Evolutionary conservation across 768 basidiomycete genomes (phyloP).

Genomic region (Hygrophorus russula): DNA sequence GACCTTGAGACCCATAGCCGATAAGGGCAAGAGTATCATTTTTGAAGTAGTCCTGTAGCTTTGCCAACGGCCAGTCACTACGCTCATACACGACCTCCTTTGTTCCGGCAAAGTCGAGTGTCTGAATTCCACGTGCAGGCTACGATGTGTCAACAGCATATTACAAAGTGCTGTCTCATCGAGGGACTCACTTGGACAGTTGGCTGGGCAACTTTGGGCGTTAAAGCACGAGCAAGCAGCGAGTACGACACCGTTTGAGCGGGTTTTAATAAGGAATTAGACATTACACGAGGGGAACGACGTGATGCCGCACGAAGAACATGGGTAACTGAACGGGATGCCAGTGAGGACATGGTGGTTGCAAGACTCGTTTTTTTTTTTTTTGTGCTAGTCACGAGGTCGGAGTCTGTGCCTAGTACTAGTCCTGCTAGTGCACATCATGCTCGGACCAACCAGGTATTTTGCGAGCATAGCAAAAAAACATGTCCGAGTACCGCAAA

Average conservation of each 20-base stretch:
- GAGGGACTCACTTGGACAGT: slow-evolving; percentile 21
- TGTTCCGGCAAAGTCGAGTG: slow-evolving; percentile 92
- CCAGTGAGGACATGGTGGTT: slow-evolving; percentile 52
- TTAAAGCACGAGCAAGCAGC: slow-evolving; percentile 41
- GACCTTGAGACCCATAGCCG: slow-evolving; percentile 97
- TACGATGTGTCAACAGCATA: slow-evolving; percentile 12
- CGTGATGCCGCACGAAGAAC: slow-evolving; percentile 56
- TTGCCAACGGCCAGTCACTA: slow-evolving; percentile 94
- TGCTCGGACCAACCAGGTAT: slow-evolving; percentile 9
- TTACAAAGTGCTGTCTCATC: neutral
- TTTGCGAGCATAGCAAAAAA: slow-evolving; percentile 14
- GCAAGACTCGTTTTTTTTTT: neutral
- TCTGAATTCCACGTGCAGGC: slow-evolving; percentile 78
- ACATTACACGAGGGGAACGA: slow-evolving; percentile 44
- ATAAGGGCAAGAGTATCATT: slow-evolving; percentile 98
- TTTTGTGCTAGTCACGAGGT: too few species aligned
- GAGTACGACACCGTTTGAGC: slow-evolving; percentile 57
- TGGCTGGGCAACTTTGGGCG: slow-evolving; percentile 26
- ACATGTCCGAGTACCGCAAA: slow-evolving; percentile 48
- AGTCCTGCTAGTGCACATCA: too few species aligned
- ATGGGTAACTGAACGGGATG: slow-evolving; percentile 51
- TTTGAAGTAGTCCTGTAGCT: slow-evolving; percentile 99
- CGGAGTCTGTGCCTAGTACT: too few species aligned
- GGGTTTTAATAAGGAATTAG: slow-evolving; percentile 27
- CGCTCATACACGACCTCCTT: slow-evolving; percentile 93